Evolutionary conservation across 1,284 basidiomycete species (phyloP).

Genomic region (Ceratobasidium sp.): DNA sequence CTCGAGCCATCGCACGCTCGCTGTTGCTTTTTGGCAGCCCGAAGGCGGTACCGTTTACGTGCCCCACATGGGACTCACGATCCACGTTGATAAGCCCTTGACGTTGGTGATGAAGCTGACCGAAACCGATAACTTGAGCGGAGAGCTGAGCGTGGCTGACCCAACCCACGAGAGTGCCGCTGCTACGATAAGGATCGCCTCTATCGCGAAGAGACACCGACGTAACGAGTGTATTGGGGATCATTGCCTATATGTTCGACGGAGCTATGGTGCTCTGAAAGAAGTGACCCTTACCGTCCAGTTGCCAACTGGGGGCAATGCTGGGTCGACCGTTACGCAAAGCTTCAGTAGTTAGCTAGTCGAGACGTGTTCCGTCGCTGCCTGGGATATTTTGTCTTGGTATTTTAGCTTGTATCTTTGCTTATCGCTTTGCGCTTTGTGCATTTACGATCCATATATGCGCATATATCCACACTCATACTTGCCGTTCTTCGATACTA

Average conservation of each 20-base stretch:
- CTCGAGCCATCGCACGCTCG: neutral
- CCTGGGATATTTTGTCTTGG: too few species aligned
- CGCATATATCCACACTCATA: too few species aligned
- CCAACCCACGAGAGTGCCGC: neutral
- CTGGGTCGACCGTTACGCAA: slow-evolving; percentile 20
- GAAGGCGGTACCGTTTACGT: neutral
- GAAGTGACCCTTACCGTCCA: neutral
- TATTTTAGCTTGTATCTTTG: too few species aligned
- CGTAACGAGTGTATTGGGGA: slow-evolving; percentile 4
- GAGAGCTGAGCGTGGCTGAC: slow-evolving; percentile 14
- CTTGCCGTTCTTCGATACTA: too few species aligned
- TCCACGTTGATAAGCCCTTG: neutral
- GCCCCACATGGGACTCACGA: slow-evolving; percentile 11
- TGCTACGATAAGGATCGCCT: neutral
- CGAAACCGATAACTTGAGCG: neutral
- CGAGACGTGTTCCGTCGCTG: too few species aligned
- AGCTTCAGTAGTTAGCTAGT: too few species aligned
- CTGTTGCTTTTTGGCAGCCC: slow-evolving; percentile 23
- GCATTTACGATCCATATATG: too few species aligned
- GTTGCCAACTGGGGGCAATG: slow-evolving; percentile 1
- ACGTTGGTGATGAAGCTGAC: slow-evolving; percentile 3
- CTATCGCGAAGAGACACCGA: neutral
- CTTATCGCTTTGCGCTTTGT: too few species aligned
- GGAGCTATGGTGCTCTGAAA: neutral
- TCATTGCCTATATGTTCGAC: neutral